A percentile compares a stretch with the other conserved stretches of the same genome.
Conservation (phyloP, 306 rosid genomes). For the Citrullus colocynthis region DNA sequence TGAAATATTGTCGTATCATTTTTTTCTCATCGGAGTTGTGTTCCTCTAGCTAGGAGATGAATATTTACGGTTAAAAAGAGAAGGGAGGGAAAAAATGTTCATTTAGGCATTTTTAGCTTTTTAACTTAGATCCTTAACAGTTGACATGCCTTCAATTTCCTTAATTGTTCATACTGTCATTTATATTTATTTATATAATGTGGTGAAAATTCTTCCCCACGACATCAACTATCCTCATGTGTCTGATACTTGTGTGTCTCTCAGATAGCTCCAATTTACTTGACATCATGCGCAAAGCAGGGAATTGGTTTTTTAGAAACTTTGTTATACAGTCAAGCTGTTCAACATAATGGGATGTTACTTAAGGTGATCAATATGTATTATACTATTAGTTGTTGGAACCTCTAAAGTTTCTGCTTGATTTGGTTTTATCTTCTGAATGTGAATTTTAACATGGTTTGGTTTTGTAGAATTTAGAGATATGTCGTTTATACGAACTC, state of each 20-base stretch:
- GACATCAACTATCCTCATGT: conserved; percentile 13
- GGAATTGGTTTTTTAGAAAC: conserved; percentile 82
- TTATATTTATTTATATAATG: neutral
- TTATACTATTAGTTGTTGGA: conserved; percentile 10
- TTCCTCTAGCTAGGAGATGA: neutral
- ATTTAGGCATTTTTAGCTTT: neutral
- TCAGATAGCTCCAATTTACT: conserved; percentile 95
- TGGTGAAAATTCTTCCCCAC: neutral
- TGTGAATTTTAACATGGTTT: conserved; percentile 13
- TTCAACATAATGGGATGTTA: conserved; percentile 47
- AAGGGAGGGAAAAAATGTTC: neutral
- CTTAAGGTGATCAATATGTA: conserved; percentile 51
- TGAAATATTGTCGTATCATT: neutral
- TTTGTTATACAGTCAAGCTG: conserved; percentile 59
- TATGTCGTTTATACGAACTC: conserved; percentile 77
- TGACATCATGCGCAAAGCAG: conserved; percentile 87
- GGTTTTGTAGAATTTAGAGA: conserved; percentile 67
- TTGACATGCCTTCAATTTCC: neutral
- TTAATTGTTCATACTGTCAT: neutral
- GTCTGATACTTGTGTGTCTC: conserved; percentile 14
- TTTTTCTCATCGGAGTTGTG: neutral
- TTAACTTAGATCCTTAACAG: neutral
- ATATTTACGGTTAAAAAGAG: neutral
- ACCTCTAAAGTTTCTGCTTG: neutral
- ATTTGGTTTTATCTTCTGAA: conserved; percentile 6